Conservation (phyloP, 805 yeast genomes). For the Metschnikowia gruessii region DNA sequence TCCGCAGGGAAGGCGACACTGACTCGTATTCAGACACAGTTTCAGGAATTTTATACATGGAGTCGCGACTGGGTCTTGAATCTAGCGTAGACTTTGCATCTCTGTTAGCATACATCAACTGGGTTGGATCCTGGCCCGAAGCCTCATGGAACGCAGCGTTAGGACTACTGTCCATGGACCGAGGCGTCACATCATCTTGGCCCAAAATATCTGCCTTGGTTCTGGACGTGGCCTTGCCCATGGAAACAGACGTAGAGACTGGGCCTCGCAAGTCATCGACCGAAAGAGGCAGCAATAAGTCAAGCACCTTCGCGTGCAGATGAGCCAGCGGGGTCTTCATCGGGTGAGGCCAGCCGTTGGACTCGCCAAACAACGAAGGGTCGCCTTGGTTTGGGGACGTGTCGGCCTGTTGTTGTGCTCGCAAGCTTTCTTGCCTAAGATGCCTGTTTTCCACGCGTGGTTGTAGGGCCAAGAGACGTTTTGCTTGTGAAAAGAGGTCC, state of each 20-base stretch:
- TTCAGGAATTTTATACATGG: neutral
- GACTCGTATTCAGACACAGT: neutral
- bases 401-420: slow-evolving; percentile 22
- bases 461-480: slow-evolving; percentile 37
- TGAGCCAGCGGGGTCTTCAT: neutral
- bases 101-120: neutral
- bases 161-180: slow-evolving; percentile 29
- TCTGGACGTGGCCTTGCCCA: slow-evolving; percentile 7
- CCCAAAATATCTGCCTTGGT: slow-evolving; percentile 2
- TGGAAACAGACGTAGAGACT: slow-evolving; percentile 11
- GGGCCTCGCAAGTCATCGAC: slow-evolving; percentile 35
- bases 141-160: neutral
- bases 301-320: slow-evolving; percentile 26
- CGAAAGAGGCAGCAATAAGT: slow-evolving; percentile 40
- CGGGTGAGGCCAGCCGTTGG: neutral
- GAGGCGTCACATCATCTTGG: slow-evolving; percentile 26
- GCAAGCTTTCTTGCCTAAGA: slow-evolving; percentile 32
- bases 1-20: no score
- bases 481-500: slow-evolving; percentile 43
- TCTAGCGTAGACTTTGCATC: neutral
- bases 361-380: neutral
- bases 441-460: slow-evolving; percentile 41
- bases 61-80: neutral
- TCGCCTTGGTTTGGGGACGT: neutral
- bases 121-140: neutral